Evolutionary conservation across 2,329 filamentous ascomycete genomes (phyloP).

Genomic region (Stagonosporopsis rhizophila): DNA sequence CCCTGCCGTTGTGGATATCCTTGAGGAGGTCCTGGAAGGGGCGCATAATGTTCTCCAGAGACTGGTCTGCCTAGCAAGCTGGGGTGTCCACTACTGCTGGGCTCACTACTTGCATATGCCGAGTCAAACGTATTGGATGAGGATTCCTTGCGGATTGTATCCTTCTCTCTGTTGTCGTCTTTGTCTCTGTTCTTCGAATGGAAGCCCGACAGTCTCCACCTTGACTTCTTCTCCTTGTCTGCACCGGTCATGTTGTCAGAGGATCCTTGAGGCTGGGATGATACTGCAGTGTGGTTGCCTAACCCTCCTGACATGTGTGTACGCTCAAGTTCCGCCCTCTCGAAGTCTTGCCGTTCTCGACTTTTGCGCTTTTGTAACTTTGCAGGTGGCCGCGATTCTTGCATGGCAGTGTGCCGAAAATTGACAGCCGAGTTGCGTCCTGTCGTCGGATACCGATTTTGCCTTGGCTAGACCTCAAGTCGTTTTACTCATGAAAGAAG

Average conservation of each 20-base stretch:
- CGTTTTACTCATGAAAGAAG: background rate
- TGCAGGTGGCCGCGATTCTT: constrained; percentile 32
- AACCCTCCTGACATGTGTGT: constrained; percentile 29
- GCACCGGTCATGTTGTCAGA: constrained; percentile 27
- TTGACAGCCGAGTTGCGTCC: background rate
- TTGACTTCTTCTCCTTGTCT: constrained; percentile 47
- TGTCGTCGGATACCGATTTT: background rate
- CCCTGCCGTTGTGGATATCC: background rate
- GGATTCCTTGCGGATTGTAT: constrained; percentile 22
- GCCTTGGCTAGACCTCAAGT: background rate
- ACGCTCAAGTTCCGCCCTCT: constrained; percentile 14
- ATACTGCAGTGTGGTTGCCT: constrained; percentile 26
- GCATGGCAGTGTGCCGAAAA: constrained; percentile 22
- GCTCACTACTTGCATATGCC: constrained; percentile 46
- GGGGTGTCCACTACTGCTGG: constrained; percentile 39
- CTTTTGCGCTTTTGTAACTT: constrained; percentile 45
- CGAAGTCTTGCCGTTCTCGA: constrained; percentile 38
- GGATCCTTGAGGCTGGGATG: constrained; percentile 26
- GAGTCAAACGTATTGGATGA: constrained; percentile 37
- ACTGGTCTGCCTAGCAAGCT: constrained; percentile 41
- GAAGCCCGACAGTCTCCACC: constrained; percentile 48
- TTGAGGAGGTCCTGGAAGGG: constrained; percentile 21
- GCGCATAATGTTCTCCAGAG: constrained; percentile 38
- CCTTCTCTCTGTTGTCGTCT: constrained; percentile 25
- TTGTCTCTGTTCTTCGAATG: constrained; percentile 45